These are phyloP conservation scores for Colletotrichum eleusines DNA, from an alignment of 2,329 filamentous ascomycete species.

Conservation along the genomic window DNA sequence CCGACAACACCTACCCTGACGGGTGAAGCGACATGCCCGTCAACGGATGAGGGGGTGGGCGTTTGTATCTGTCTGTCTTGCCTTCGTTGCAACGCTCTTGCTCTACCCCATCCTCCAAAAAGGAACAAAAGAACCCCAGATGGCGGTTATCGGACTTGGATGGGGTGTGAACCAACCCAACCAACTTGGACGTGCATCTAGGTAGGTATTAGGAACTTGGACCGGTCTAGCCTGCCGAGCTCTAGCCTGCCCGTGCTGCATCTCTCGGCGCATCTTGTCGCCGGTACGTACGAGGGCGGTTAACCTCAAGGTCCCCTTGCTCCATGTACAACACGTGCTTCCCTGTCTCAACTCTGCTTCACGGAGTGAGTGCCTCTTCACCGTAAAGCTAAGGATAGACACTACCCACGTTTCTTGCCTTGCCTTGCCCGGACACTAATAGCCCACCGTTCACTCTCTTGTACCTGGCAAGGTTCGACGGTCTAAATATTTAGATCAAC, in stretches of 20 bases:
- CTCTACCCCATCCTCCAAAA: neutral
- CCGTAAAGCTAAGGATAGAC: conserved; percentile 36
- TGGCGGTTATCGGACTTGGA: neutral
- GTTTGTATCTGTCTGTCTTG: neutral
- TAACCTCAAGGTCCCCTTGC: conserved; percentile 34
- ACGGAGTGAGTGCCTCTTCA: conserved; percentile 35
- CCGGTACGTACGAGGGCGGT: conserved; percentile 15
- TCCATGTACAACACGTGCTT: conserved; percentile 35
- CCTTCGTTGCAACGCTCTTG: neutral
- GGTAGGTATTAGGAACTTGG: conserved; percentile 29
- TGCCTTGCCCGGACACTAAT: conserved; percentile 28
- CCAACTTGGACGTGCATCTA: conserved; percentile 28
- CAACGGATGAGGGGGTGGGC: neutral
- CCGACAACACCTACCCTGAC: conserved; percentile 30
- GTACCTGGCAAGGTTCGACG: conserved; percentile 28
- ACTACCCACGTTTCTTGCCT: conserved; percentile 34
- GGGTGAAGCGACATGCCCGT: neutral
- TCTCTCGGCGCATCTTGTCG: conserved; percentile 40
- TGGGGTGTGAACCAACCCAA: conserved; percentile 8
- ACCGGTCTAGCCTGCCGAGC: conserved; percentile 36
- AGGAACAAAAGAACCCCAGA: neutral
- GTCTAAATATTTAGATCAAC: conserved; percentile 38
- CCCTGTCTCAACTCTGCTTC: conserved; percentile 29
- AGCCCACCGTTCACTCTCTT: conserved; percentile 17
- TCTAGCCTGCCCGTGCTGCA: conserved; percentile 40